Evolutionary conservation across 371 early-diverging fungal genomes (phyloP).

Genomic region (Apophysomyces ossiformis): DNA sequence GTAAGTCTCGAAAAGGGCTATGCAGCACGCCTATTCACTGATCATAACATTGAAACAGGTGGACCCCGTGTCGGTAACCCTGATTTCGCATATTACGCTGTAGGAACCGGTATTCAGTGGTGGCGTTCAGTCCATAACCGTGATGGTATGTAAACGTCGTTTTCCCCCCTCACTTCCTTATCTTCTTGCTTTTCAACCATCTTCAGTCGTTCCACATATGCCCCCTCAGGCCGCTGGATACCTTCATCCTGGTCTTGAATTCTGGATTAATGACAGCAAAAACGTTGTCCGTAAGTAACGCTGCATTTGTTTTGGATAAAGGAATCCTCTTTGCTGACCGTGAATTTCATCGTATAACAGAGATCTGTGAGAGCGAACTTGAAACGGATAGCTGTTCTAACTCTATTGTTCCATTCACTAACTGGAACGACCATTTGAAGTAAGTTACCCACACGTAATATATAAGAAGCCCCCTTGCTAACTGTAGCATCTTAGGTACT

Average conservation of each 20-base stretch:
- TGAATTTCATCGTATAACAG: not conserved
- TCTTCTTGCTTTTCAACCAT: not conserved
- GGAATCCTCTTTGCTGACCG: not conserved
- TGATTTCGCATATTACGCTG: slow-evolving; percentile 20
- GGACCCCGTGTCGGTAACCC: slow-evolving; percentile 26
- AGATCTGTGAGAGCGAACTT: slow-evolving; percentile 17
- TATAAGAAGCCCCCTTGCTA: not conserved
- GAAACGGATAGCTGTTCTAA: slow-evolving; percentile 20
- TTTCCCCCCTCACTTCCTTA: not conserved
- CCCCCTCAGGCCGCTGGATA: slow-evolving; percentile 18
- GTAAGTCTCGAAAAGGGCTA: not conserved
- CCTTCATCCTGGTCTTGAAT: slow-evolving; percentile 26
- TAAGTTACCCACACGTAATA: slow-evolving; percentile 2
- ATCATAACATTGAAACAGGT: not conserved
- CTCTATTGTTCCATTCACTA: slow-evolving; percentile 17
- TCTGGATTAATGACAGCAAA: slow-evolving; percentile 15
- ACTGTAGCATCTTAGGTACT: not conserved
- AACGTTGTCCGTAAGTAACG: slow-evolving; percentile 14
- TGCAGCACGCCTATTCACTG: slow-evolving; percentile 4
- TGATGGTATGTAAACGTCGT: slow-evolving; percentile 19
- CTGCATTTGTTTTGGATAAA: not conserved
- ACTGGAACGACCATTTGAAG: slow-evolving; percentile 20
- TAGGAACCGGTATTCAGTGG: slow-evolving; percentile 9
- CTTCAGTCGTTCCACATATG: slow-evolving; percentile 26
- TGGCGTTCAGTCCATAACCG: slow-evolving; percentile 17